phyloP scores from a whole-genome alignment of 768 basidiomycete species.

The Tephrocybe sp. region DNA sequence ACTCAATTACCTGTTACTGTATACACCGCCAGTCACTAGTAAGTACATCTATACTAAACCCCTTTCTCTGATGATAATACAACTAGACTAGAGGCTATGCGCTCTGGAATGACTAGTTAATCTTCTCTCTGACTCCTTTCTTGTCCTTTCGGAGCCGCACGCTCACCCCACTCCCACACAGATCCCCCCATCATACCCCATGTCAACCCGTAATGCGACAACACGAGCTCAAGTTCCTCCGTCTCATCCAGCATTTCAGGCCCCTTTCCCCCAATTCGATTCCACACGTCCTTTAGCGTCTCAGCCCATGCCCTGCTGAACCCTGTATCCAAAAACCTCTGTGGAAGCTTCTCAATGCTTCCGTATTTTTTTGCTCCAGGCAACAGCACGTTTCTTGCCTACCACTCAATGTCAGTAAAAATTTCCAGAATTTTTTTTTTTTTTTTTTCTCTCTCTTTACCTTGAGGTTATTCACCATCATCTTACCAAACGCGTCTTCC shows the following conservation, averaged over 20 bases:
- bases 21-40: no score
- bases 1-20: no score
- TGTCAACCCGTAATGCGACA: slow-evolving; percentile 85
- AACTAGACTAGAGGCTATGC: slow-evolving; percentile 13
- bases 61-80: neutral
- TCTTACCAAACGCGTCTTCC: slow-evolving; percentile 83
- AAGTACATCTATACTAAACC: no score
- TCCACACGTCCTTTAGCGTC: slow-evolving; percentile 69
- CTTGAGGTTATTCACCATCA: slow-evolving; percentile 88
- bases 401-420: neutral
- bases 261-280: slow-evolving; percentile 36
- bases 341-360: slow-evolving; percentile 50
- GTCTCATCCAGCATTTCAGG: slow-evolving; percentile 92
- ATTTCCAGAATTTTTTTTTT: no score
- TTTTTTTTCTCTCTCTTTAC: slow-evolving; percentile 36
- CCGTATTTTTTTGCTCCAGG: slow-evolving; percentile 70
- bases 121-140: slow-evolving; percentile 29
- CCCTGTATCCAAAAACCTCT: slow-evolving; percentile 56
- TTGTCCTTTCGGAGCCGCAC: neutral
- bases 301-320: slow-evolving; percentile 56
- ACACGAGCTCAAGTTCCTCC: slow-evolving; percentile 89
- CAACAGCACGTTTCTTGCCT: slow-evolving; percentile 72
- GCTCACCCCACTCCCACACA: slow-evolving; percentile 10
- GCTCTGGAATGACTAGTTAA: slow-evolving; percentile 22
- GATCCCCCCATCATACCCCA: slow-evolving; percentile 56